These are phyloP conservation scores for Podaxis carcinomalis DNA, from an alignment of 768 basidiomycete genomes.

Conservation along the genomic window DNA sequence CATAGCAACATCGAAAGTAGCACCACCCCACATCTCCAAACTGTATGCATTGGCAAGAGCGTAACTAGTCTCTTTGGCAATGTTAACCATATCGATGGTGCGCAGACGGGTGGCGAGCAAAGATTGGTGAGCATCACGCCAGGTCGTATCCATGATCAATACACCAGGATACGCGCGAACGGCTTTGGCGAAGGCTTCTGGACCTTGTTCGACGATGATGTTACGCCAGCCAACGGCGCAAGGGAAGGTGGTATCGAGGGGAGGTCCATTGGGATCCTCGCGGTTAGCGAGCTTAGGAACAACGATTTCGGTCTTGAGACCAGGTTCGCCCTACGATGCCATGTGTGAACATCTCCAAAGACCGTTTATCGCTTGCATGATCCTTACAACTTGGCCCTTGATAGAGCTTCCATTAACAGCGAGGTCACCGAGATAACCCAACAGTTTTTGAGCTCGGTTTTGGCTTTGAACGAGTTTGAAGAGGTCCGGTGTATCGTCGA, in stretches of 20 bases:
- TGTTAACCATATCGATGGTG: slow-evolving; percentile 96
- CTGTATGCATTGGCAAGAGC: slow-evolving; percentile 95
- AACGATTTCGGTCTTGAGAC: slow-evolving; percentile 83
- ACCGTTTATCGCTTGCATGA: background rate
- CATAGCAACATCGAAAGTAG: slow-evolving; percentile 99
- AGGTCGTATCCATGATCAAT: slow-evolving; percentile 97
- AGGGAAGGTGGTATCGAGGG: slow-evolving; percentile 76
- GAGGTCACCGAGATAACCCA: slow-evolving; percentile 95
- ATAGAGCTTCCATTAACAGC: slow-evolving; percentile 98
- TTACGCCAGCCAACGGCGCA: slow-evolving; percentile 95
- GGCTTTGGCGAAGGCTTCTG: slow-evolving; percentile 97
- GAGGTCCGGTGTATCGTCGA: slow-evolving; percentile 98
- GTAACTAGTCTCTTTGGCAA: slow-evolving; percentile 95
- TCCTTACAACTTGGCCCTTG: slow-evolving; percentile 77
- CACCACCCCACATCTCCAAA: slow-evolving; percentile 98
- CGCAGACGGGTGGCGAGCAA: slow-evolving; percentile 93
- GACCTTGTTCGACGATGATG: slow-evolving; percentile 96
- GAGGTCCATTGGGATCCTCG: slow-evolving; percentile 68
- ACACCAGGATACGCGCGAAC: slow-evolving; percentile 94
- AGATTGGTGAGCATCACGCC: slow-evolving; percentile 99
- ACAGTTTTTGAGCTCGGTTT: slow-evolving; percentile 96
- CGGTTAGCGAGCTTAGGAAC: slow-evolving; percentile 78
- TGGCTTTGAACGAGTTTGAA: slow-evolving; percentile 98
- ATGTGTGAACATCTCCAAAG: background rate
- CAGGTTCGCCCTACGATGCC: slow-evolving; percentile 75